Base-by-base conservation (phyloP, 805 yeast genomes). In the Ogataea methanolica region DNA sequence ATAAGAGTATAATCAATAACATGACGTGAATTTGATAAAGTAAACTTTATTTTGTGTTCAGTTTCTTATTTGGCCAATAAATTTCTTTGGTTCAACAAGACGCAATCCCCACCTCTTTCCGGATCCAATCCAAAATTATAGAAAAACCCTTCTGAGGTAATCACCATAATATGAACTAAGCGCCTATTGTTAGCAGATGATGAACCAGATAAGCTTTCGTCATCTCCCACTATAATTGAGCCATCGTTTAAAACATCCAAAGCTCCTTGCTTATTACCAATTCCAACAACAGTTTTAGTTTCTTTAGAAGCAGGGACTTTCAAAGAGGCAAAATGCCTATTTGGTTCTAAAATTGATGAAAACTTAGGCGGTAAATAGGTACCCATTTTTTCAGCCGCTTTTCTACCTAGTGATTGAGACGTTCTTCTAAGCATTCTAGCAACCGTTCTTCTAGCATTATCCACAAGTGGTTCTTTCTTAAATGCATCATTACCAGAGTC, bases 41-140 rank as follows among this genome's bases (percentile, higher is more conserved):
- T 33, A 33, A 15, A 33, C 17, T 33, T 36, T 21, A 21, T 26
- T 52, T 52, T 7, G 84, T 23, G 22, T 11, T 12, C 1, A 5
- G 9, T 7, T 14, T 11, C n/a, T n/a, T 21, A 44, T 17, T 34
- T 39, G 7, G 16, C 29, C 4, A 44, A 34, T 23, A 63, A 49
- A 40, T 61, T 58, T 21, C 54, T 42, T 59, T 88, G 96, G 51
- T 83, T 80, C 41, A 89, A 70, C 45, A 89, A 68, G 33, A 85
- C 80, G 67, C 99, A 94, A 62, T 94, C 99, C 2, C 99, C 99
- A 1, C 98, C 98, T 45, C 91, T 69, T 51, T 84, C 95, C 0
- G 94, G 83, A 60, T 89, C 94, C 43, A 94, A 71, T 0, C 90
- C 88, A 65, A 88, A 92, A 42, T 84, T 89, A 63, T 86, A 90